A percentile compares a stretch with the other conserved stretches of the same genome.
phyloP scores from a whole-genome alignment of 352 stramenopile genomes.

The Globisporangium lucens region DNA sequence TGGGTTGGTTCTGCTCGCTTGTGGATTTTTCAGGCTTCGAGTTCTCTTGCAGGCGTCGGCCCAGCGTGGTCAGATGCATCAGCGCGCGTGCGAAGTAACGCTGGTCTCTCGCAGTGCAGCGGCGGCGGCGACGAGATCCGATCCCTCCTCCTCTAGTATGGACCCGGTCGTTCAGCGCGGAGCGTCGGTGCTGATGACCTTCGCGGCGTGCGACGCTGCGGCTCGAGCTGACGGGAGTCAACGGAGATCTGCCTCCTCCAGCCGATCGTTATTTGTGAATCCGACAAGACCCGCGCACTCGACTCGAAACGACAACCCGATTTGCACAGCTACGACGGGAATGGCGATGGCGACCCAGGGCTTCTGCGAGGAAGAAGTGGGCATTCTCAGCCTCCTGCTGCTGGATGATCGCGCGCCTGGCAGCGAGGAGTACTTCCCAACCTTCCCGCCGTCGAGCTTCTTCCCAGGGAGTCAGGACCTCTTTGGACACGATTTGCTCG shows the following conservation, averaged over 20 bases:
- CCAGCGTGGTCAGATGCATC: not conserved
- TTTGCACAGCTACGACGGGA: not conserved
- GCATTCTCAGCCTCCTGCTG: constrained; percentile 13
- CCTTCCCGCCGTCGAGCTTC: constrained; percentile 6
- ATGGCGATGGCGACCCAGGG: constrained; percentile 1
- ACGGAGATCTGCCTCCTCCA: not conserved
- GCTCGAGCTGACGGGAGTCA: not conserved
- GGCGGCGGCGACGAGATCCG: not conserved
- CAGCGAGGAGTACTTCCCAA: constrained; percentile 5
- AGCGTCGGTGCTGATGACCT: not conserved
- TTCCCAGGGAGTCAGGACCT: not conserved
- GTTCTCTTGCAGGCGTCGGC: not conserved
- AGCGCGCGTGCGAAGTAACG: not conserved
- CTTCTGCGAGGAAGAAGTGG: constrained; percentile 17
- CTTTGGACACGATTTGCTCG: not conserved
- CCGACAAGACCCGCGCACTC: not conserved
- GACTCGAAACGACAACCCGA: not conserved
- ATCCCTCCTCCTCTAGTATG: no score
- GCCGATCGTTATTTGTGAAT: constrained; percentile 1
- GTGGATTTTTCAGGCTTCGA: not conserved
- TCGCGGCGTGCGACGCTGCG: not conserved
- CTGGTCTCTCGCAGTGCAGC: not conserved
- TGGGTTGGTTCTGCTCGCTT: not conserved
- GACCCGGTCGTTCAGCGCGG: not conserved
- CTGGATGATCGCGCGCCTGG: constrained; percentile 1